A percentile compares a stretch with the other conserved stretches of the same genome.
Conservation (phyloP, 495 filamentous ascomycete genomes). For the Sporormia fimetaria region DNA sequence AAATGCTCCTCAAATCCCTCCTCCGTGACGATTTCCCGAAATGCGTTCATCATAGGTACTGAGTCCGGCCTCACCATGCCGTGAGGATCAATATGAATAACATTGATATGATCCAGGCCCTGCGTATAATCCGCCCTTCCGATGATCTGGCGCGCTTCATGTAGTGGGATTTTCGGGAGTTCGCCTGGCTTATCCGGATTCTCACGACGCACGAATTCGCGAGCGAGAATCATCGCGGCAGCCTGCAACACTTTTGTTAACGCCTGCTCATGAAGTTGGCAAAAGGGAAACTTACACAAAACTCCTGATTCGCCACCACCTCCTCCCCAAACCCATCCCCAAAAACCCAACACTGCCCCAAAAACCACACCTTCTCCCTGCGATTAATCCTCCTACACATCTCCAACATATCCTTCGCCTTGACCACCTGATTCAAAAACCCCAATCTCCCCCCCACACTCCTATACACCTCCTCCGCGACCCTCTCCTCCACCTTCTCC, state of each 20-base stretch:
- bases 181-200: conserved; percentile 61
- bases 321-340: conserved; percentile 91
- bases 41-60: conserved; percentile 89
- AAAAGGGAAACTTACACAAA: conserved; percentile 46
- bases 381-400: conserved; percentile 66
- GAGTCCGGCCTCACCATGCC: conserved; percentile 67
- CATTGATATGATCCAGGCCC: conserved; percentile 78
- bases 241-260: conserved; percentile 48
- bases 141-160: conserved; percentile 82
- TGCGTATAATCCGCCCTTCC: conserved; percentile 88
- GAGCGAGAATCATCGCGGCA: conserved; percentile 87
- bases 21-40: conserved; percentile 60
- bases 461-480: conserved; percentile 65
- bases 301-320: conserved; percentile 97
- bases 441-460: conserved; percentile 73
- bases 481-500: conserved; percentile 42
- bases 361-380: conserved; percentile 82
- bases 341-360: conserved; percentile 87
- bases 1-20: conserved; percentile 70
- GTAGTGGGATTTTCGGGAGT: conserved; percentile 68
- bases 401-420: conserved; percentile 57
- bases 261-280: neutral
- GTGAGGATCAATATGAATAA: conserved; percentile 82
- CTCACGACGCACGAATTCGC: conserved; percentile 72
- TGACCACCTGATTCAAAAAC: conserved; percentile 76